Percentiles rank a stretch among this genome's conserved stretches.
Evolutionary conservation across 306 rosid genomes (phyloP).

Genomic region (Rosa rugosa): DNA sequence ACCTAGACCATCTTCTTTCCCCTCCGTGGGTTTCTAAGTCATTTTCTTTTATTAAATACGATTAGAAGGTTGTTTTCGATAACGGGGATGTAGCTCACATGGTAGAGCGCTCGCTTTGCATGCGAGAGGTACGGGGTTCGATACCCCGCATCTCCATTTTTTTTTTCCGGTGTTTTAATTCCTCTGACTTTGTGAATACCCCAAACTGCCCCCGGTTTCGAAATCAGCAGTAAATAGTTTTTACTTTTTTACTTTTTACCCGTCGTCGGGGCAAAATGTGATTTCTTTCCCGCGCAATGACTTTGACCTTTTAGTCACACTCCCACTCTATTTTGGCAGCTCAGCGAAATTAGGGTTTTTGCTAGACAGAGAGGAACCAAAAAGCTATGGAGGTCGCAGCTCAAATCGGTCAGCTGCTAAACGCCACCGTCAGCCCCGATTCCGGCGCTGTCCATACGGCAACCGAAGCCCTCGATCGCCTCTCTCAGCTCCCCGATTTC

Average conservation of each 20-base stretch:
- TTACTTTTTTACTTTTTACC: neutral
- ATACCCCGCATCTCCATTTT: constrained; percentile 34
- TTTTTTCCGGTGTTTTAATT: neutral
- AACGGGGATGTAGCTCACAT: constrained; percentile 32
- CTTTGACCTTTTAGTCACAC: neutral
- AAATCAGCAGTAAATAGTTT: neutral
- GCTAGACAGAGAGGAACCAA: neutral
- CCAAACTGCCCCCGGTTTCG: neutral
- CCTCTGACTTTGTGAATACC: neutral
- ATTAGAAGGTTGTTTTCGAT: no score
- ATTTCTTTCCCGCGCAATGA: constrained; percentile 59
- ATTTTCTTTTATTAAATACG: no score
- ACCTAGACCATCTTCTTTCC: neutral
- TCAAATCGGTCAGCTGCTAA: constrained; percentile 54
- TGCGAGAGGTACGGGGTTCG: constrained; percentile 37
- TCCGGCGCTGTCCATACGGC: constrained; percentile 47
- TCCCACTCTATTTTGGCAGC: neutral
- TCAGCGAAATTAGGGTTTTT: constrained; percentile 46
- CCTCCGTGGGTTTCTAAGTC: no score
- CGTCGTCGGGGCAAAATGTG: neutral
- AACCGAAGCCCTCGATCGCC: constrained; percentile 55
- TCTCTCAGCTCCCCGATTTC: constrained; percentile 54
- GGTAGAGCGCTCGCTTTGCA: constrained; percentile 47
- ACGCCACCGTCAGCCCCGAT: constrained; percentile 59
- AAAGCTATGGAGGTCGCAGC: constrained; percentile 38